Conservation (phyloP, 345 rosid species). For the Salix koriyanagi region DNA sequence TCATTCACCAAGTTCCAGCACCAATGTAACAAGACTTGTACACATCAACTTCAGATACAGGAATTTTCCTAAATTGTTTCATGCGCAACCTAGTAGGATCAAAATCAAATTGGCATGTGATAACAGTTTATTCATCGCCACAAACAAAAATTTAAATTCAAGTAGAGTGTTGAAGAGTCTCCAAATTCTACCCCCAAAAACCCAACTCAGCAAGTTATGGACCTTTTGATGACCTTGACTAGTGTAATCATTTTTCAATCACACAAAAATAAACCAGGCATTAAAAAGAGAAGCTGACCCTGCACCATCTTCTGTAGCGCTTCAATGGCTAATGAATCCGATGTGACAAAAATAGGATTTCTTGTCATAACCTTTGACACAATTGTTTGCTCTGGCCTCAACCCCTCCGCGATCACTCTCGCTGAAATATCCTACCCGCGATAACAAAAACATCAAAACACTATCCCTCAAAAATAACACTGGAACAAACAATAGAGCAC, state of each 20-base stretch:
- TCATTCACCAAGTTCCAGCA: background rate
- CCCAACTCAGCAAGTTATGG: background rate
- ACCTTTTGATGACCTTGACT: background rate
- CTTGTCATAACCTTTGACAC: slow-evolving; percentile 93
- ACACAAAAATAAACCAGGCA: background rate
- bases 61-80: background rate
- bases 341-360: slow-evolving; percentile 78
- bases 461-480: background rate
- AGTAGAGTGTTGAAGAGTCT: background rate
- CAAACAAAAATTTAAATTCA: background rate
- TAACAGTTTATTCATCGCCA: background rate
- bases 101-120: background rate
- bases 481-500: background rate
- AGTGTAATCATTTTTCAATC: background rate
- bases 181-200: background rate
- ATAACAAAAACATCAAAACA: background rate
- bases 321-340: slow-evolving; percentile 83
- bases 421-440: slow-evolving; percentile 55
- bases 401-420: slow-evolving; percentile 90
- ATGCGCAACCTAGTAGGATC: background rate
- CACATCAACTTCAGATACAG: background rate
- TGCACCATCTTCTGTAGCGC: slow-evolving; percentile 99
- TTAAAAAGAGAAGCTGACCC: slow-evolving; percentile 38
- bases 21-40: background rate
- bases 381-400: slow-evolving; percentile 82